Percentiles rank a stretch among this genome's conserved stretches.
These are phyloP conservation scores for Tuctoria greenei DNA, from an alignment of 176 grass and related monocot genomes.

Conservation along the genomic window DNA sequence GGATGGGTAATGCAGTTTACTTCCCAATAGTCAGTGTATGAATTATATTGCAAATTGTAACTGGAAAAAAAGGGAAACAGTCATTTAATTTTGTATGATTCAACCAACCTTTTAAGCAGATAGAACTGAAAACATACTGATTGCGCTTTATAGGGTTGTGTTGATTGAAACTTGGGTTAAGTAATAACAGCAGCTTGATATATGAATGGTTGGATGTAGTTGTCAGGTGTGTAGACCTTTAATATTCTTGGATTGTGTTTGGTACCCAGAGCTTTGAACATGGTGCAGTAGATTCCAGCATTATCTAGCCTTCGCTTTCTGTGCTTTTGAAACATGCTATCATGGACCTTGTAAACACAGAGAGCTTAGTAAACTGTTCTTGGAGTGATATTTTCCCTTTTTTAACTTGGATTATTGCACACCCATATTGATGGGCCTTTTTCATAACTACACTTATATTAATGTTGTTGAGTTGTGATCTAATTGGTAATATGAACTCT, in stretches of 20 bases:
- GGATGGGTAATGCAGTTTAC: conserved; percentile 56
- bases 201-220: conserved; percentile 5
- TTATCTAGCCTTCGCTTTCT: background rate
- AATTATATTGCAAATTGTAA: background rate
- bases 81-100: background rate
- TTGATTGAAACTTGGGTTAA: background rate
- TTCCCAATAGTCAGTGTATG: background rate
- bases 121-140: background rate
- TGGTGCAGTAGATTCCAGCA: background rate
- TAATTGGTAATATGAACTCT: conserved; percentile 9
- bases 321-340: background rate
- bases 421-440: background rate
- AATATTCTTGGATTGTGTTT: background rate
- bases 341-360: background rate
- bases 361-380: background rate
- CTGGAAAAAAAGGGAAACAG: background rate
- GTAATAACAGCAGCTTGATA: background rate
- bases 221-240: background rate
- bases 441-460: too few relatives aligned
- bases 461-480: background rate
- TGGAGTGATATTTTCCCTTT: background rate
- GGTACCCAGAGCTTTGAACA: background rate
- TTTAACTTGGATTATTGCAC: background rate
- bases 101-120: background rate
- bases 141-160: background rate